These are phyloP conservation scores for Cinnamomum micranthum DNA, from an alignment of 164 flowering plant species.

Conservation along the genomic window DNA sequence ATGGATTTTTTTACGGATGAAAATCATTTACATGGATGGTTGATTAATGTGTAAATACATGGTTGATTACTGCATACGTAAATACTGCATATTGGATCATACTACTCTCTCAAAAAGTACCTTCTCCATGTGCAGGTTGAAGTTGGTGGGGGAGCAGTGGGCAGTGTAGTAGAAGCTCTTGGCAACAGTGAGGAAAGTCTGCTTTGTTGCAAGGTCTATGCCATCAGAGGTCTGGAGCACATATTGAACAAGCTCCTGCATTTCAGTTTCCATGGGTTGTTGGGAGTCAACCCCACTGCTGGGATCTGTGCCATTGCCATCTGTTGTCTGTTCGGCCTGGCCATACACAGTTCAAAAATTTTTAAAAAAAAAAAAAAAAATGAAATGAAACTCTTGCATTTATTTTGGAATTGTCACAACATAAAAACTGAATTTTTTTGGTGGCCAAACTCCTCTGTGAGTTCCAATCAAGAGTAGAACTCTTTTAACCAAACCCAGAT, in stretches of 20 bases:
- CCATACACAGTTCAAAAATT: background rate
- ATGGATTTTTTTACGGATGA: background rate
- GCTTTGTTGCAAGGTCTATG: slow-evolving; percentile 29
- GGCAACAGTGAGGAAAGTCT: slow-evolving; percentile 55
- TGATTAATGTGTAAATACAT: background rate
- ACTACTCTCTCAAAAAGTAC: slow-evolving; percentile 64
- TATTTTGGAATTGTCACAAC: background rate
- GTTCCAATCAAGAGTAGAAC: too few relatives aligned
- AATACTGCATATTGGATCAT: slow-evolving; percentile 14
- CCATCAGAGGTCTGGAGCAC: slow-evolving; percentile 45
- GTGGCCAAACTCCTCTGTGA: too few relatives aligned
- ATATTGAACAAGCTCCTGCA: slow-evolving; percentile 56
- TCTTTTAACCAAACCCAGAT: too few relatives aligned
- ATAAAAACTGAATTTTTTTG: background rate
- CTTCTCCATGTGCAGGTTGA: slow-evolving; percentile 50
- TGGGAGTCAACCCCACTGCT: background rate
- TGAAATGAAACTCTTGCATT: background rate
- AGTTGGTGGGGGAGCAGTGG: slow-evolving; percentile 33
- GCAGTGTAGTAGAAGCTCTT: slow-evolving; percentile 62
- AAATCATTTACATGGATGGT: background rate
- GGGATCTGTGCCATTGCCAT: background rate
- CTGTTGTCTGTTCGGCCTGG: background rate
- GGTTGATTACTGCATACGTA: too few relatives aligned
- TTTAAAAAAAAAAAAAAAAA: background rate
- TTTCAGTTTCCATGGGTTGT: slow-evolving; percentile 39